These are phyloP conservation scores for Lithocarpus polystachyus DNA, from an alignment of 306 rosid genomes.

Conservation along the genomic window DNA sequence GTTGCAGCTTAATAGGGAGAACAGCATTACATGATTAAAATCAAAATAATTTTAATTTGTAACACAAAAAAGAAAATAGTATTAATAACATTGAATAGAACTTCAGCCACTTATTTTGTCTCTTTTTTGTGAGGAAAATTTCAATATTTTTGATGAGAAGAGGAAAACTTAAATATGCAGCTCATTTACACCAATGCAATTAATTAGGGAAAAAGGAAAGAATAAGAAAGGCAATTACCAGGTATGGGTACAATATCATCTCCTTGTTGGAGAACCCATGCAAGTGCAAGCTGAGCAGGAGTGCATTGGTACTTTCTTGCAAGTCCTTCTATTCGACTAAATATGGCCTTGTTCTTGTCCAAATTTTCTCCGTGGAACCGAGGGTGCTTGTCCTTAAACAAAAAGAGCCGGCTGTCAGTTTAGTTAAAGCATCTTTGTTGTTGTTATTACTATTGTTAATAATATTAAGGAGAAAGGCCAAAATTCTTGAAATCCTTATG, in stretches of 20 bases:
- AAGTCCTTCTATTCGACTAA: slow-evolving; percentile 25
- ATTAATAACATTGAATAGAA: no score
- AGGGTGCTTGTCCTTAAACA: slow-evolving; percentile 1
- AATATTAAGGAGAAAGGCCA: background rate
- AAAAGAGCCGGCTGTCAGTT: background rate
- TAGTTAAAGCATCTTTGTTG: background rate
- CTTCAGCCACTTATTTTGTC: background rate
- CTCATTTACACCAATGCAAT: background rate
- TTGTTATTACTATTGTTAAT: background rate
- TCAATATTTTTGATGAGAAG: no score
- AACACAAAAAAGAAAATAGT: no score
- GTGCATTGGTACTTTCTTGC: slow-evolving; percentile 32
- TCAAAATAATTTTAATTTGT: no score
- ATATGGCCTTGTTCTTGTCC: no score
- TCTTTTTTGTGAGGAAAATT: background rate
- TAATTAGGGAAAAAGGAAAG: background rate
- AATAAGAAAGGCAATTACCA: slow-evolving; percentile 13
- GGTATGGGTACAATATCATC: slow-evolving; percentile 53
- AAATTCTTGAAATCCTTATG: background rate
- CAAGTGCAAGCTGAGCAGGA: slow-evolving; percentile 43
- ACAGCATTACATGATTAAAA: background rate
- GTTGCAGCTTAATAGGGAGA: no score
- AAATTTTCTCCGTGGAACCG: no score
- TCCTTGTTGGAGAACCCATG: slow-evolving; percentile 54
- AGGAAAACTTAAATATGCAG: background rate